Percentiles rank a stretch among this genome's conserved stretches.
These are phyloP conservation scores for Pistacia vera DNA, from an alignment of 345 rosid species.

Conservation along the genomic window DNA sequence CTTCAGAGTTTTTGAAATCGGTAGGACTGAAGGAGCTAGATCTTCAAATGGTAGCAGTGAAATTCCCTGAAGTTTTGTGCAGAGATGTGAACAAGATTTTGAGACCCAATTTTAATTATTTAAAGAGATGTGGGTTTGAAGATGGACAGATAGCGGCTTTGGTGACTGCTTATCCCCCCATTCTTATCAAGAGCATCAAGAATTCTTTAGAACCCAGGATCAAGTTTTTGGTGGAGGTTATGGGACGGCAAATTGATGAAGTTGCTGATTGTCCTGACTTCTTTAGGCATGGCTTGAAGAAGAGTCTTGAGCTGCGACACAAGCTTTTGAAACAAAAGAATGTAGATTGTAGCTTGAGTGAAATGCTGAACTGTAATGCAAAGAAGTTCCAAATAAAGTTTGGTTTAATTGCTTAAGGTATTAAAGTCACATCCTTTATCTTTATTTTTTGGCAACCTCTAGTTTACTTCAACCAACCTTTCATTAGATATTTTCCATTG, in stretches of 20 bases:
- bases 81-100: slow-evolving; percentile 66
- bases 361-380: slow-evolving; percentile 69
- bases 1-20: slow-evolving; percentile 59
- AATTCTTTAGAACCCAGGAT: slow-evolving; percentile 74
- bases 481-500: background rate
- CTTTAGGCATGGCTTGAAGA: slow-evolving; percentile 74
- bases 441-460: slow-evolving; percentile 20
- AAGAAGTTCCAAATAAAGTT: slow-evolving; percentile 61
- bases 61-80: slow-evolving; percentile 69
- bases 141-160: slow-evolving; percentile 54
- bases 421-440: slow-evolving; percentile 9
- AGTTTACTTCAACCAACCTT: background rate
- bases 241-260: slow-evolving; percentile 70
- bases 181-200: slow-evolving; percentile 65
- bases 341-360: slow-evolving; percentile 64
- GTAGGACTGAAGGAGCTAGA: slow-evolving; percentile 50
- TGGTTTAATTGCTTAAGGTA: slow-evolving; percentile 41
- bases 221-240: slow-evolving; percentile 65
- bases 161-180: slow-evolving; percentile 68
- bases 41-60: slow-evolving; percentile 52
- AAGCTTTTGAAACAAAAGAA: slow-evolving; percentile 55
- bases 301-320: slow-evolving; percentile 59
- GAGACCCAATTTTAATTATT: slow-evolving; percentile 50
- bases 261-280: slow-evolving; percentile 60
- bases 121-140: slow-evolving; percentile 53